Conservation (phyloP, 768 basidiomycete genomes). For the Phlebiopsis flavidoalba region DNA sequence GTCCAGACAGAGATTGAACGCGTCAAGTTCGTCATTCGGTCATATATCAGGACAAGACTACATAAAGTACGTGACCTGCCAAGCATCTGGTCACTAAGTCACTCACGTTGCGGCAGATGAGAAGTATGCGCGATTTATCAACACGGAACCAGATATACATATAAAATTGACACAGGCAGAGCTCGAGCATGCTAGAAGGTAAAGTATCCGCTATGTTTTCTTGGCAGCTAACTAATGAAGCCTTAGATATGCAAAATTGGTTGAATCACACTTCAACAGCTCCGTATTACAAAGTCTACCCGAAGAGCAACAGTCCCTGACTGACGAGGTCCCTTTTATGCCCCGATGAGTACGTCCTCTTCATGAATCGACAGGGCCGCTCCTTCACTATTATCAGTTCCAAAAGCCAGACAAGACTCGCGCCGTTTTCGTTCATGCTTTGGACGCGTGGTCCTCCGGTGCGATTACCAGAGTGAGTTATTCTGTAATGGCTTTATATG, state of each 20-base stretch:
- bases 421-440: conserved; percentile 80
- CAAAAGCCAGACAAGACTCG: conserved; percentile 69
- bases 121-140: conserved; percentile 78
- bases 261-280: conserved; percentile 73
- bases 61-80: conserved; percentile 57
- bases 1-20: conserved; percentile 94
- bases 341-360: conserved; percentile 64
- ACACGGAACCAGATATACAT: conserved; percentile 64
- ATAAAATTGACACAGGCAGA: conserved; percentile 80
- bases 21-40: conserved; percentile 87
- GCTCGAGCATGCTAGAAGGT: conserved; percentile 76
- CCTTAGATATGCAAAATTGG: conserved; percentile 65
- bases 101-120: conserved; percentile 52
- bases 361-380: neutral
- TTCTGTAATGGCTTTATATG: neutral
- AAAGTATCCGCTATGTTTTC: conserved; percentile 12
- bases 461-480: conserved; percentile 61
- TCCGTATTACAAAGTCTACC: conserved; percentile 84
- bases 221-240: neutral
- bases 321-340: conserved; percentile 66
- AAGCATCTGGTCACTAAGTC: neutral
- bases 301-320: conserved; percentile 66
- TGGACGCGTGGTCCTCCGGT: conserved; percentile 63
- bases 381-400: conserved; percentile 40
- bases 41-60: conserved; percentile 81